A percentile compares a stretch with the other conserved stretches of the same genome.
These are phyloP conservation scores for Sclerotiophoma versabilis DNA, from an alignment of 2,329 filamentous ascomycete species.

Conservation along the genomic window DNA sequence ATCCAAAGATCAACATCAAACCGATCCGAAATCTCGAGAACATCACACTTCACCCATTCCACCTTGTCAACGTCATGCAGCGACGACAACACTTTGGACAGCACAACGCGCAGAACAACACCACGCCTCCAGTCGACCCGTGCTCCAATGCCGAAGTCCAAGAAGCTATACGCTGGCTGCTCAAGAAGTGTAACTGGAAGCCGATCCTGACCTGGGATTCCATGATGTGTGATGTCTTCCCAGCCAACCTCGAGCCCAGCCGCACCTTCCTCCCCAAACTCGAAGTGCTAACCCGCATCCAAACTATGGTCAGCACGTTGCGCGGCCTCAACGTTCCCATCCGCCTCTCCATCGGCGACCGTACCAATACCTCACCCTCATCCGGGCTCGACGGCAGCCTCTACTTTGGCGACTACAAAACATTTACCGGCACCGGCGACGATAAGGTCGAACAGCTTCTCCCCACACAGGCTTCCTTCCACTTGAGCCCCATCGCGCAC, in stretches of 20 bases:
- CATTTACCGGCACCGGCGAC: slow-evolving; percentile 35
- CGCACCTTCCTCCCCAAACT: slow-evolving; percentile 40
- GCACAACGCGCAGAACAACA: slow-evolving; percentile 18
- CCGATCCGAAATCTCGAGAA: slow-evolving; percentile 37
- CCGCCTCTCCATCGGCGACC: slow-evolving; percentile 45
- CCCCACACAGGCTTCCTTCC: slow-evolving; percentile 44
- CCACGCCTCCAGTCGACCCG: slow-evolving; percentile 30
- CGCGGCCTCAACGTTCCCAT: slow-evolving; percentile 42
- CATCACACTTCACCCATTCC: slow-evolving; percentile 44
- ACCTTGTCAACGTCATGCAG: slow-evolving; percentile 45
- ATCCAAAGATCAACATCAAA: slow-evolving; percentile 43
- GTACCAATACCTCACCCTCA: slow-evolving; percentile 31
- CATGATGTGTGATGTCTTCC: slow-evolving; percentile 49
- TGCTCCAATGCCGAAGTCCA: slow-evolving; percentile 42
- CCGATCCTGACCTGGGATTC: slow-evolving; percentile 44
- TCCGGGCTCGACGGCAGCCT: slow-evolving; percentile 43
- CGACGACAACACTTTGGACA: slow-evolving; percentile 37
- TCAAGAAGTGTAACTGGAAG: slow-evolving; percentile 42
- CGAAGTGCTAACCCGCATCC: slow-evolving; percentile 41
- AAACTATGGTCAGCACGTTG: slow-evolving; percentile 39
- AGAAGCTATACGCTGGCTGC: slow-evolving; percentile 42
- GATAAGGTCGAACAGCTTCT: slow-evolving; percentile 36
- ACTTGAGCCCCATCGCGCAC: slow-evolving; percentile 39
- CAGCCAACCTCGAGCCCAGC: slow-evolving; percentile 41
- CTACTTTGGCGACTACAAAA: slow-evolving; percentile 47